Evolutionary conservation across 352 stramenopile species (phyloP).

Genomic region (Globisporangium cystogenes): DNA sequence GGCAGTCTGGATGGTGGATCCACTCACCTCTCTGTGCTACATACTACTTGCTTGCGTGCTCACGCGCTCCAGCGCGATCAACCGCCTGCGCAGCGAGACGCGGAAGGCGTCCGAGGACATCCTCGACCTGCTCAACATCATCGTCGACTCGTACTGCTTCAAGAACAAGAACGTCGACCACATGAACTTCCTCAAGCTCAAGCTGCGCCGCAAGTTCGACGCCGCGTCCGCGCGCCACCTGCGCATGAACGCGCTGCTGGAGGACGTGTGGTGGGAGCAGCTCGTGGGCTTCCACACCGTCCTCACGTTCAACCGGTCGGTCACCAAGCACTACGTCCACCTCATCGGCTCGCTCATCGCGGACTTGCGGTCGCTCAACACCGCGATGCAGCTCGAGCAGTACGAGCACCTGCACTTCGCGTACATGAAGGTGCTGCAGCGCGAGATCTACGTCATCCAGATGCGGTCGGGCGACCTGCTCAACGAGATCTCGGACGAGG

Average conservation of each 20-base stretch:
- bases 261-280: conserved; percentile 83
- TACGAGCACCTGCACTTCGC: conserved; percentile 66
- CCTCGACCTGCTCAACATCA: conserved; percentile 70
- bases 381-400: conserved; percentile 75
- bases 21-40: background rate
- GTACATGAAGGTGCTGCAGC: conserved; percentile 77
- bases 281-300: conserved; percentile 56
- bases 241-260: conserved; percentile 55
- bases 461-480: conserved; percentile 55
- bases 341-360: conserved; percentile 60
- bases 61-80: conserved; percentile 42
- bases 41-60: too few relatives aligned
- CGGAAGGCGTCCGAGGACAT: conserved; percentile 44
- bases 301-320: conserved; percentile 69
- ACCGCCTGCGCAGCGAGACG: conserved; percentile 43
- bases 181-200: conserved; percentile 77
- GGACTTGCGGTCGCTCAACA: conserved; percentile 63
- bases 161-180: conserved; percentile 84
- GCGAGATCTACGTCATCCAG: conserved; percentile 79
- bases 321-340: conserved; percentile 61
- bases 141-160: conserved; percentile 84
- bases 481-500: conserved; percentile 58
- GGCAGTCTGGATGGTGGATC: too few relatives aligned
- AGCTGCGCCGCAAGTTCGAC: conserved; percentile 72
- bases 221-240: conserved; percentile 32